Evolutionary conservation across 225 moss, liverwort and hornwort species (phyloP).

Genomic region (Physcomitrium patens): DNA sequence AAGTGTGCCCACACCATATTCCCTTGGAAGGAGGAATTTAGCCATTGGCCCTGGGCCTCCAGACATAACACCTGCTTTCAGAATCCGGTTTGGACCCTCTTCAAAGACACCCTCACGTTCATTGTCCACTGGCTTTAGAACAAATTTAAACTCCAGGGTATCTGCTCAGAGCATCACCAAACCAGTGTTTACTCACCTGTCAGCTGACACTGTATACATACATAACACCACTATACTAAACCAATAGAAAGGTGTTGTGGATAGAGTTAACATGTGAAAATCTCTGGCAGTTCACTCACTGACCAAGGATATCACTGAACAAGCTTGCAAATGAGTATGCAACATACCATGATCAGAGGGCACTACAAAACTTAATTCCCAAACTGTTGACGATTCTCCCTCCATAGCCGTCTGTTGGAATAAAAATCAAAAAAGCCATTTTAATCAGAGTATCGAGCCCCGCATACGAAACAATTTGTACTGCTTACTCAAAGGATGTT

Average conservation of each 20-base stretch:
- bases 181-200: slow-evolving; percentile 21
- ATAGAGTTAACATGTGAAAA: not conserved
- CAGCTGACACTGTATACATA: slow-evolving; percentile 12
- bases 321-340: slow-evolving; percentile 22
- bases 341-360: slow-evolving; percentile 69
- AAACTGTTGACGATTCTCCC: slow-evolving; percentile 66
- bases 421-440: slow-evolving; percentile 18
- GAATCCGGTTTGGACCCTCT: slow-evolving; percentile 71
- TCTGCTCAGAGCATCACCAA: slow-evolving; percentile 48
- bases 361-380: slow-evolving; percentile 88
- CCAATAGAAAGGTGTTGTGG: not conserved
- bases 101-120: slow-evolving; percentile 66
- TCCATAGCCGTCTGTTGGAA: slow-evolving; percentile 80
- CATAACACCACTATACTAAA: slow-evolving; percentile 11
- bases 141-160: slow-evolving; percentile 76
- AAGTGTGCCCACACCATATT: slow-evolving; percentile 54
- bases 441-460: slow-evolving; percentile 18
- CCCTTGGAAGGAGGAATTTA: slow-evolving; percentile 63
- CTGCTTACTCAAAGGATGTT: slow-evolving; percentile 17
- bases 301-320: slow-evolving; percentile 11
- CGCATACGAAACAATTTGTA: not conserved
- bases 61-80: slow-evolving; percentile 67
- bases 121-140: slow-evolving; percentile 70
- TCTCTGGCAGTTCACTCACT: slow-evolving; percentile 3
- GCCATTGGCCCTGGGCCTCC: slow-evolving; percentile 73